Evolutionary conservation across 495 filamentous ascomycete species (phyloP).

Genomic region (Parmelia sp.): DNA sequence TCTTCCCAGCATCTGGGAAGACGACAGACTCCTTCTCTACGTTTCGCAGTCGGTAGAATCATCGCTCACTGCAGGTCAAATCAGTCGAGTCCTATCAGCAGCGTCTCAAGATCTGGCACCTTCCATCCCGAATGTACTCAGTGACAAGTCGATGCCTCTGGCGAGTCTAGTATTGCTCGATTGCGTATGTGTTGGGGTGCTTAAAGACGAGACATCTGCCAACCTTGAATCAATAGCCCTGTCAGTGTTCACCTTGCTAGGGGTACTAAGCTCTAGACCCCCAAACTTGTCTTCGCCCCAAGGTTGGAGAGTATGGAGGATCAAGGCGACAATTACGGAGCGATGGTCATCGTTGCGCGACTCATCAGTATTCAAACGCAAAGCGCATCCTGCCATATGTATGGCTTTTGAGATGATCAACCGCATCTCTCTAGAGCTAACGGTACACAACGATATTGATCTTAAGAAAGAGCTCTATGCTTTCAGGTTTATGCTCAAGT

Average conservation of each 20-base stretch:
- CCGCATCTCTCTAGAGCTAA: not conserved
- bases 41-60: conserved; percentile 39
- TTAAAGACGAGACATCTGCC: conserved; percentile 9
- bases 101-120: conserved; percentile 26
- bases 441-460: not conserved
- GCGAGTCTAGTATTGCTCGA: conserved; percentile 19
- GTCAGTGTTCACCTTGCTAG: conserved; percentile 5
- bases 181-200: conserved; percentile 12
- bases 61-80: conserved; percentile 42
- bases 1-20: conserved; percentile 52
- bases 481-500: conserved; percentile 18
- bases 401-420: conserved; percentile 9
- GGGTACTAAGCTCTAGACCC: not conserved
- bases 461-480: conserved; percentile 11
- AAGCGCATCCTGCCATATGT: conserved; percentile 7
- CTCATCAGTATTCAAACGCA: conserved; percentile 11
- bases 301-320: conserved; percentile 23
- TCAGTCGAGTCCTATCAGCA: conserved; percentile 31
- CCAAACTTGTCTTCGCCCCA: not conserved
- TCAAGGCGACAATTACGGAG: conserved; percentile 19
- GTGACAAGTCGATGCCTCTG: not conserved
- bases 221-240: conserved; percentile 9
- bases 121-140: not conserved
- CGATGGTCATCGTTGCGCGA: conserved; percentile 16
- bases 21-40: conserved; percentile 47